Conservation (phyloP, 2,329 filamentous ascomycete species). For the Tolypocladium album region DNA sequence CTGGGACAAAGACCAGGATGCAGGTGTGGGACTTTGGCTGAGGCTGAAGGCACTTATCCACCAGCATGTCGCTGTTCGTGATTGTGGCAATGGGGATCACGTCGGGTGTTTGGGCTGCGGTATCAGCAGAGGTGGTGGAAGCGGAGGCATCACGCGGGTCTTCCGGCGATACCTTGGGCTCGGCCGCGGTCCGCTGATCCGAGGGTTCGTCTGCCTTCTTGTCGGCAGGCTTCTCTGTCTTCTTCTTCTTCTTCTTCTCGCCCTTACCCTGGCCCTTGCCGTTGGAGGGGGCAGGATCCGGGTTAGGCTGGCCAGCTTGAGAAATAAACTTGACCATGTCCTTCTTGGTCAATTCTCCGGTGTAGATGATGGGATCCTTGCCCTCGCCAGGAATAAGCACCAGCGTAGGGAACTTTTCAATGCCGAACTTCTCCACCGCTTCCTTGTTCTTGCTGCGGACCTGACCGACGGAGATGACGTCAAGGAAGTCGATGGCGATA, state of each 20-base stretch:
- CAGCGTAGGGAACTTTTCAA: conserved; percentile 70
- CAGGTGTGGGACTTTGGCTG: conserved; percentile 70
- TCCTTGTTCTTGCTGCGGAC: conserved; percentile 70
- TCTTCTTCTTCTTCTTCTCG: conserved; percentile 24
- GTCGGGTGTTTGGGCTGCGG: conserved; percentile 13
- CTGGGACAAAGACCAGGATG: conserved; percentile 62
- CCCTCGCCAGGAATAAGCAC: conserved; percentile 66
- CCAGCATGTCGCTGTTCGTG: conserved; percentile 50
- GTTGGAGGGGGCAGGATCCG: conserved; percentile 46
- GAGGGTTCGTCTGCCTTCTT: conserved; percentile 16
- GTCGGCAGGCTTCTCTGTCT: conserved; percentile 12
- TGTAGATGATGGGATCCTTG: conserved; percentile 59
- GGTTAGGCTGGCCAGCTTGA: conserved; percentile 68
- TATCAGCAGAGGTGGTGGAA: conserved; percentile 14
- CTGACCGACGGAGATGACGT: conserved; percentile 68
- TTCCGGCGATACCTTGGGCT: conserved; percentile 13
- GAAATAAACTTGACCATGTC: conserved; percentile 74
- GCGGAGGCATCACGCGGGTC: conserved; percentile 12
- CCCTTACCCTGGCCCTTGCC: conserved; percentile 24
- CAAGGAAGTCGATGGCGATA: conserved; percentile 84
- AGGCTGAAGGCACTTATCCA: conserved; percentile 59
- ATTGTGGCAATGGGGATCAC: conserved; percentile 58
- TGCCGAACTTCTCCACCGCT: conserved; percentile 61
- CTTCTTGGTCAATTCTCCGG: conserved; percentile 78
- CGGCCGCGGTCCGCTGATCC: conserved; percentile 25